Evolutionary conservation across 306 rosid species (phyloP).

Genomic region (Lathyrus aphaca): DNA sequence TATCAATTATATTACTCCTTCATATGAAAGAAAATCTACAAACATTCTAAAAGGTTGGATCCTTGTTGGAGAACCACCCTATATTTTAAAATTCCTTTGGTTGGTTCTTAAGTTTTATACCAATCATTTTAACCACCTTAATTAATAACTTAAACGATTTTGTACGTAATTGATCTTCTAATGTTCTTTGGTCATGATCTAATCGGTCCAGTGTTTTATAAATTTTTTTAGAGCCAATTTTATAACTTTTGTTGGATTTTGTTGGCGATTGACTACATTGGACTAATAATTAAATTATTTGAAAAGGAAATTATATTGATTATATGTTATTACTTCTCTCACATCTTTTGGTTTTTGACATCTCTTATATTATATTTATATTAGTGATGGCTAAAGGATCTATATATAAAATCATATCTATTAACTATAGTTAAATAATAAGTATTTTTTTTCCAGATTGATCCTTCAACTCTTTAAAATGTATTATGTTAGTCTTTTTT

Average conservation of each 20-base stretch:
- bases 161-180: slow-evolving; percentile 6
- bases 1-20: slow-evolving; percentile 5
- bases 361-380: background rate
- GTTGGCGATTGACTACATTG: background rate
- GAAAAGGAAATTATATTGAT: background rate
- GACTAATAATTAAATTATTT: background rate
- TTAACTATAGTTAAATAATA: too few species aligned
- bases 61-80: slow-evolving; percentile 17
- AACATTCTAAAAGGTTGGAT: slow-evolving; percentile 22
- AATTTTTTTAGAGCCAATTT: background rate
- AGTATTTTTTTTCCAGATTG: too few species aligned
- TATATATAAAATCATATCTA: too few species aligned
- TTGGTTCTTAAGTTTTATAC: slow-evolving; percentile 10
- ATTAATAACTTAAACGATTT: background rate
- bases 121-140: slow-evolving; percentile 2
- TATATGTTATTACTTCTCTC: background rate
- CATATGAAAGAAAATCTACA: slow-evolving; percentile 17
- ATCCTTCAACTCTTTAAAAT: too few species aligned
- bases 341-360: background rate
- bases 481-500: too few species aligned
- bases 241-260: slow-evolving; percentile 3
- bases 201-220: background rate
- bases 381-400: too few species aligned
- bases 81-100: slow-evolving; percentile 7
- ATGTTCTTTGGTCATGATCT: background rate